phyloP scores from a whole-genome alignment of 495 filamentous ascomycete genomes.

The Pseudevernia furfuracea region DNA sequence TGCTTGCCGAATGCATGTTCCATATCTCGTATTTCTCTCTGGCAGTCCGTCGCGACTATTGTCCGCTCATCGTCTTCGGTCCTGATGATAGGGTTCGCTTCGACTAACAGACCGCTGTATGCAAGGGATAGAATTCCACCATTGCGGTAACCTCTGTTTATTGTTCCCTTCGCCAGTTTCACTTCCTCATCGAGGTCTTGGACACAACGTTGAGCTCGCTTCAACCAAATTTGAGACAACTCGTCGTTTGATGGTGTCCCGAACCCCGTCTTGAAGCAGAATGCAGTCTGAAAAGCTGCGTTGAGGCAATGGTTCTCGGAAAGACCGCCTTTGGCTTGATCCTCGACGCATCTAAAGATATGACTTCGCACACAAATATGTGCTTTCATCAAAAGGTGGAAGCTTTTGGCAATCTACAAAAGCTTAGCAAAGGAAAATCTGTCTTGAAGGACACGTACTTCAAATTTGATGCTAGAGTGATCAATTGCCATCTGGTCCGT shows the following conservation, averaged over 20 bases:
- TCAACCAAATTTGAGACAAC: not conserved
- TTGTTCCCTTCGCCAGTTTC: not conserved
- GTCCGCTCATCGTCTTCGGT: not conserved
- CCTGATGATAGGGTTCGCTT: not conserved
- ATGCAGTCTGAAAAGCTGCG: slow-evolving; percentile 6
- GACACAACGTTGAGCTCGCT: not conserved
- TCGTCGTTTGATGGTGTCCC: slow-evolving; percentile 4
- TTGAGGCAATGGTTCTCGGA: slow-evolving; percentile 3
- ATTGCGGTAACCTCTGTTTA: not conserved
- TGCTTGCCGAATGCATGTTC: not conserved
- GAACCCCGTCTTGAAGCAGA: slow-evolving; percentile 6
- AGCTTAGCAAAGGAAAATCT: not conserved
- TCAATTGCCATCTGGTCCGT: not conserved
- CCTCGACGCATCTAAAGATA: not conserved
- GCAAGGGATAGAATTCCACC: not conserved
- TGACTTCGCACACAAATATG: not conserved
- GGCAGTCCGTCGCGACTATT: not conserved
- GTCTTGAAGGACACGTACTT: not conserved
- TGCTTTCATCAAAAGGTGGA: not conserved
- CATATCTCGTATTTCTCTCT: not conserved
- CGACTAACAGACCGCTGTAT: not conserved
- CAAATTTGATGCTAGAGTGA: not conserved
- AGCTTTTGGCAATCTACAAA: not conserved
- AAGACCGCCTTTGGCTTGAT: not conserved
- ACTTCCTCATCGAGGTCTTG: slow-evolving; percentile 2